Conservation (phyloP, 2,329 filamentous ascomycete genomes). For the Xylariaceae sp. region DNA sequence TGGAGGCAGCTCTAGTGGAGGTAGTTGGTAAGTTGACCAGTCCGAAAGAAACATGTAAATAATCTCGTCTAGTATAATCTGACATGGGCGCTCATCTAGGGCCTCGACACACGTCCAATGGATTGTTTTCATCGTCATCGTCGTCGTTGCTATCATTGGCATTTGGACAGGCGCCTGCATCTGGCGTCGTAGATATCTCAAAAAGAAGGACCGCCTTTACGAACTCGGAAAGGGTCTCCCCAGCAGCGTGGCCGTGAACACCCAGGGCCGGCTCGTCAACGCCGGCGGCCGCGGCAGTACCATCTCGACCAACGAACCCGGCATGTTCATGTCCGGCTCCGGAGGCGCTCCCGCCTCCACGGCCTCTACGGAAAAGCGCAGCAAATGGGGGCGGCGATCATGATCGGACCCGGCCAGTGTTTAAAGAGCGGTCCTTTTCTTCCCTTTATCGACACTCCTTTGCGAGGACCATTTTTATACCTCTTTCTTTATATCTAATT, state of each 20-base stretch:
- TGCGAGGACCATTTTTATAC: neutral
- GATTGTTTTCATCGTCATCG: conserved; percentile 75
- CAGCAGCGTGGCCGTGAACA: conserved; percentile 33
- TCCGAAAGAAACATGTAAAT: no score
- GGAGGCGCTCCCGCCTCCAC: conserved; percentile 15
- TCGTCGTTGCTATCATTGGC: conserved; percentile 63
- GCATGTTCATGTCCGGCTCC: conserved; percentile 37
- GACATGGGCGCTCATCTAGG: no score
- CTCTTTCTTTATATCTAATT: neutral
- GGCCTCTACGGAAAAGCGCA: conserved; percentile 40
- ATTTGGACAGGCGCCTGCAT: conserved; percentile 66
- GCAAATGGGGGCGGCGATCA: conserved; percentile 38
- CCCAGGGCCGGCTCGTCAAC: conserved; percentile 29
- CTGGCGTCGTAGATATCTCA: conserved; percentile 70
- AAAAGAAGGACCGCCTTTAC: conserved; percentile 60
- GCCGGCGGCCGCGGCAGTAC: conserved; percentile 26
- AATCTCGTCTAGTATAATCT: no score
- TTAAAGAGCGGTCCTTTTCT: neutral
- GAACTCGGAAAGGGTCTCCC: conserved; percentile 44
- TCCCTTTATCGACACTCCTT: neutral
- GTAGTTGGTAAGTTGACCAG: conserved; percentile 42
- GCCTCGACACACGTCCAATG: conserved; percentile 69
- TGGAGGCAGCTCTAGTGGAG: conserved; percentile 32
- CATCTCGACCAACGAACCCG: conserved; percentile 25
- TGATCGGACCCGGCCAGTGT: neutral